Evolutionary conservation across 2,329 filamentous ascomycete genomes (phyloP).

Genomic region (Colletotrichum trifolii): DNA sequence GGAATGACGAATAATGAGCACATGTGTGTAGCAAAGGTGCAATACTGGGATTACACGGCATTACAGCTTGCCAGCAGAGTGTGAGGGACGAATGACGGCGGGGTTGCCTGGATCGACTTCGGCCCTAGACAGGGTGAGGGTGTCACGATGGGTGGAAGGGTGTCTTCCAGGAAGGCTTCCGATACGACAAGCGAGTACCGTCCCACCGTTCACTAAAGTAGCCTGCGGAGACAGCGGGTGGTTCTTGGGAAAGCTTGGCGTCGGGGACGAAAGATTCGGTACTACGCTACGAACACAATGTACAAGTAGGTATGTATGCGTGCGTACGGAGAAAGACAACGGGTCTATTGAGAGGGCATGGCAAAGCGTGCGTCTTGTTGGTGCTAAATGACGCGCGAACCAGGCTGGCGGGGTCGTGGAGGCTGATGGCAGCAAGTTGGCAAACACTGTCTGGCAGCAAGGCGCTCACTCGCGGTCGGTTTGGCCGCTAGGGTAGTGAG

Average conservation of each 20-base stretch:
- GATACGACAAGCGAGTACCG: constrained; percentile 22
- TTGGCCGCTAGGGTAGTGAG: no score
- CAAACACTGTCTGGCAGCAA: no score
- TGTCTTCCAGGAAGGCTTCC: constrained; percentile 33
- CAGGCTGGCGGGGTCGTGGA: no score
- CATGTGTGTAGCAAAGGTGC: not conserved
- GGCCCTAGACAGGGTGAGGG: constrained; percentile 6
- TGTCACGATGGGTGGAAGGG: constrained; percentile 5
- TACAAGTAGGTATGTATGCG: no score
- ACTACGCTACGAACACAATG: no score
- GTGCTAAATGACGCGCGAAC: no score
- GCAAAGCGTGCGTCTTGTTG: no score
- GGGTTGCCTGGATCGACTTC: constrained; percentile 21
- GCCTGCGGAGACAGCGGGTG: constrained; percentile 18
- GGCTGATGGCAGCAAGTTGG: no score
- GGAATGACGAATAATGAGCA: constrained; percentile 24
- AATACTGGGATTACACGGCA: not conserved
- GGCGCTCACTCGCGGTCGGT: no score
- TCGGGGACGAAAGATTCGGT: not conserved
- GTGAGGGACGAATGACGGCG: constrained; percentile 7
- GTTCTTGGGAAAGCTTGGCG: constrained; percentile 34
- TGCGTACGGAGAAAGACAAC: no score
- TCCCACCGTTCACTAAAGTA: constrained; percentile 28
- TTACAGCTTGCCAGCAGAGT: not conserved
- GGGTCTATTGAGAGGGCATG: no score